Evolutionary conservation across 208 protist genomes (phyloP).

Genomic region (Trypanosoma melophagium): DNA sequence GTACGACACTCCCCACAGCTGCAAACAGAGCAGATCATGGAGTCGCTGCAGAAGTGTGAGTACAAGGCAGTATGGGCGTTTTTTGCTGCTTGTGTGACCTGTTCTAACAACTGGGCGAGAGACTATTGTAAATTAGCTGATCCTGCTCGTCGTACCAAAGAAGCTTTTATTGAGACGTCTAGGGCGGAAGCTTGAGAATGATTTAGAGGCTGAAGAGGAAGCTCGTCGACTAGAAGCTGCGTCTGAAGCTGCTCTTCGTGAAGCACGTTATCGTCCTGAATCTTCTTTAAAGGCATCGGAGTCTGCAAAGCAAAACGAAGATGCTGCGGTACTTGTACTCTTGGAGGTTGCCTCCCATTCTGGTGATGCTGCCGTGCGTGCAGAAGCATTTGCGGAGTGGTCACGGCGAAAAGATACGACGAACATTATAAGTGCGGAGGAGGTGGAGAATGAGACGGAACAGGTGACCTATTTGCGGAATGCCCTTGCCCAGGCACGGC

Average conservation of each 20-base stretch:
- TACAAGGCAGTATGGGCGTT: no score
- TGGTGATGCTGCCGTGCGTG: neutral
- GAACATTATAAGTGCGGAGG: slow-evolving; percentile 26
- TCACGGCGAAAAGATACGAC: neutral
- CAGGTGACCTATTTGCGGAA: slow-evolving; percentile 53
- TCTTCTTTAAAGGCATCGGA: neutral
- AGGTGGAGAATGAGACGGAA: slow-evolving; percentile 44
- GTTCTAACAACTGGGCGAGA: no score
- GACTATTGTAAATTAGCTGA: no score
- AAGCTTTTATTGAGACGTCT: slow-evolving; percentile 22
- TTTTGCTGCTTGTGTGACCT: no score
- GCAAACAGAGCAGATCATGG: no score
- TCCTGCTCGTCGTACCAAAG: neutral
- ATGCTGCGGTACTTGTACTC: neutral
- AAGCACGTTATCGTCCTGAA: neutral
- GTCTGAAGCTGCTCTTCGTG: neutral
- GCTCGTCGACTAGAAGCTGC: slow-evolving; percentile 16
- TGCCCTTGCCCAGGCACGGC: slow-evolving; percentile 46
- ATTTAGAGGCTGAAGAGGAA: slow-evolving; percentile 23
- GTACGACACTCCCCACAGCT: no score
- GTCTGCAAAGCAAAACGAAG: neutral
- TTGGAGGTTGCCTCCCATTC: no score
- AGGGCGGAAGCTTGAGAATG: slow-evolving; percentile 29
- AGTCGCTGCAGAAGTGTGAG: no score
- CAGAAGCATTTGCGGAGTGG: neutral